Evolutionary conservation across 2,329 filamentous ascomycete species (phyloP).

Genomic region (Hirsutella minnesotensis): DNA sequence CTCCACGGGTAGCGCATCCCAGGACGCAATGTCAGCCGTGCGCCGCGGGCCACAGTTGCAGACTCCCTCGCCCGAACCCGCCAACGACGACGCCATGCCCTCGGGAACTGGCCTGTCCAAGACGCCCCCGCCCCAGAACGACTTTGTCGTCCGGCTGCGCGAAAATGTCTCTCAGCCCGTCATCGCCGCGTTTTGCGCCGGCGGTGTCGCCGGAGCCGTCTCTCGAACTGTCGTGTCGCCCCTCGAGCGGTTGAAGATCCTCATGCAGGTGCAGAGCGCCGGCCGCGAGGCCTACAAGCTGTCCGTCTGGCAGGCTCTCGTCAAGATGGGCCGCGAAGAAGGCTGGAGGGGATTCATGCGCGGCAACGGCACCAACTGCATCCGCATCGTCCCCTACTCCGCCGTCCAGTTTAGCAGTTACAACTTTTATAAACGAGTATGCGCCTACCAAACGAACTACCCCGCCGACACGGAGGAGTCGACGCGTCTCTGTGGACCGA

Average conservation of each 20-base stretch:
- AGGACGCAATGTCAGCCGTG: conserved; percentile 19
- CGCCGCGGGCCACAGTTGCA: conserved; percentile 7
- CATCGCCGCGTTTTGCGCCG: conserved; percentile 83
- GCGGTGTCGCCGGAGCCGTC: conserved; percentile 90
- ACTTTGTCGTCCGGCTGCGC: conserved; percentile 22
- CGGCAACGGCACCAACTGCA: conserved; percentile 96
- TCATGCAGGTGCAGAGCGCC: conserved; percentile 91
- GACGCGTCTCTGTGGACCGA: not conserved
- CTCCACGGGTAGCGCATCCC: conserved; percentile 1
- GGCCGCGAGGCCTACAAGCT: conserved; percentile 89
- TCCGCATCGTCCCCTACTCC: conserved; percentile 95
- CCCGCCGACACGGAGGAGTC: too few relatives aligned
- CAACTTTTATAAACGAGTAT: conserved; percentile 88
- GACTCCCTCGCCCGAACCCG: conserved; percentile 3
- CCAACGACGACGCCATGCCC: conserved; percentile 8
- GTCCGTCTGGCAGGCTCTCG: conserved; percentile 76
- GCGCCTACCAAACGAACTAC: too few relatives aligned
- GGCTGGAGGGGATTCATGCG: conserved; percentile 97
- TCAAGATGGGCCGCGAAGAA: conserved; percentile 95
- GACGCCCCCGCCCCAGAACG: conserved; percentile 9
- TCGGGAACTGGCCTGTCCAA: conserved; percentile 16
- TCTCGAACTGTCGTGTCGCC: conserved; percentile 95
- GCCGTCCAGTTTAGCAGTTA: conserved; percentile 98
- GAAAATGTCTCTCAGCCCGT: conserved; percentile 66
- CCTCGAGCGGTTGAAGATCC: conserved; percentile 88